A percentile compares a stretch with the other conserved stretches of the same genome.
Evolutionary conservation across 345 rosid species (phyloP).

Genomic region (Salix brachista): DNA sequence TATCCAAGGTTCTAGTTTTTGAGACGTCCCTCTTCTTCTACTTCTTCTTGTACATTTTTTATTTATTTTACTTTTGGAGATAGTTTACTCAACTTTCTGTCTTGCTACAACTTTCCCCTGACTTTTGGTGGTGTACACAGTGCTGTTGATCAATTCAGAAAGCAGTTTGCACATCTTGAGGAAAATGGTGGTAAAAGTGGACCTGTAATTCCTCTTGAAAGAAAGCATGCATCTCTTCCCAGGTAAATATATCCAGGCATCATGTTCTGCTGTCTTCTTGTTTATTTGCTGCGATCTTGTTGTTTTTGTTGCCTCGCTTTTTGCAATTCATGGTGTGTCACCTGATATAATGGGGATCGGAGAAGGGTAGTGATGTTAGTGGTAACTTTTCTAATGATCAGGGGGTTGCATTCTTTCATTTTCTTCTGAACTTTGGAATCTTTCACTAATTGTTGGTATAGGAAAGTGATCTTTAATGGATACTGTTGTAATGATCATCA

Average conservation of each 20-base stretch:
- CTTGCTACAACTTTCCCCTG: slow-evolving; percentile 8
- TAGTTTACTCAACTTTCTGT: not conserved
- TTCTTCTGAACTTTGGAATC: not conserved
- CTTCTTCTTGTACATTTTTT: not conserved
- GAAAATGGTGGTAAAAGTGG: slow-evolving; percentile 72
- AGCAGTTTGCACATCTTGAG: slow-evolving; percentile 89
- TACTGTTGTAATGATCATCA: not conserved
- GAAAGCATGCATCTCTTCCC: slow-evolving; percentile 88
- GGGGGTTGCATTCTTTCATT: not conserved
- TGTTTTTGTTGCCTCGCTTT: not conserved
- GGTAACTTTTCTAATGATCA: not conserved
- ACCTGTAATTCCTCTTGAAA: slow-evolving; percentile 65
- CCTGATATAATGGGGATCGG: not conserved
- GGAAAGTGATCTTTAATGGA: not conserved
- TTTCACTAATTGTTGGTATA: not conserved
- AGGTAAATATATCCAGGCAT: slow-evolving; percentile 38
- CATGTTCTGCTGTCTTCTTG: not conserved
- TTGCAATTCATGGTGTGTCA: not conserved
- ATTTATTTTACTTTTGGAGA: not conserved
- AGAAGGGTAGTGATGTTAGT: not conserved
- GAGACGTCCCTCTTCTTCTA: not conserved
- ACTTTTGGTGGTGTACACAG: slow-evolving; percentile 36
- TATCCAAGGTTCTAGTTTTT: slow-evolving; percentile 68
- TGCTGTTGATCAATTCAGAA: slow-evolving; percentile 87
- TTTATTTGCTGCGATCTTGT: not conserved